A percentile compares a stretch with the other conserved stretches of the same genome.
phyloP scores from a whole-genome alignment of 805 yeast species.

The Nakazawaea ambrosiae region DNA sequence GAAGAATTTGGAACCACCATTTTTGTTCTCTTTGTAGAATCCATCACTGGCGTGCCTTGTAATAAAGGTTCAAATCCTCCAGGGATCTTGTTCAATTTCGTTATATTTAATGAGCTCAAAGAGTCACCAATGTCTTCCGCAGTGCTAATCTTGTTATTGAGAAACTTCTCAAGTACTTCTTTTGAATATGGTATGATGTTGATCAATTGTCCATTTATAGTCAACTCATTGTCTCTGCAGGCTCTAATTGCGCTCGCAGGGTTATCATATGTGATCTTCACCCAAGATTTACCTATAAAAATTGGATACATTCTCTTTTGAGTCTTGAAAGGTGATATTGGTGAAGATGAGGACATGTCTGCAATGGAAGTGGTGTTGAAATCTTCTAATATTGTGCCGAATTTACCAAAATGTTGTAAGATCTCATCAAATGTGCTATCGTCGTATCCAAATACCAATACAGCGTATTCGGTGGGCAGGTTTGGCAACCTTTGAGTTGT shows the following conservation, averaged over 20 bases:
- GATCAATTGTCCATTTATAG: constrained; percentile 36
- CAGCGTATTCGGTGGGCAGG: constrained; percentile 45
- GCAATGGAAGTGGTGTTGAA: constrained; percentile 31
- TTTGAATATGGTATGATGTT: constrained; percentile 59
- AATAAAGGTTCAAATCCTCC: constrained; percentile 5
- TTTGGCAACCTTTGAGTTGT: too few relatives aligned
- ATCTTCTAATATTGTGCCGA: constrained; percentile 75
- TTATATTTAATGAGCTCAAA: constrained; percentile 11
- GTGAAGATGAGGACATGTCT: constrained; percentile 2
- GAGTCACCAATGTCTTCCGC: constrained; percentile 44
- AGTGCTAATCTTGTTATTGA: constrained; percentile 33
- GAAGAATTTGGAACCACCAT: constrained; percentile 11
- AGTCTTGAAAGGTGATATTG: constrained; percentile 11
- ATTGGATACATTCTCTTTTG: constrained; percentile 45
- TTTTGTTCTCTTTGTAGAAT: constrained; percentile 12
- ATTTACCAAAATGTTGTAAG: constrained; percentile 66
- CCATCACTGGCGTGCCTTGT: constrained; percentile 10
- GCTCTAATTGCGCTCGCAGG: constrained; percentile 77
- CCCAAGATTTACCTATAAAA: constrained; percentile 84
- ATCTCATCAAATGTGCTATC: constrained; percentile 63
- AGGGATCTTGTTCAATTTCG: constrained; percentile 6
- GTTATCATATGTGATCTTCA: constrained; percentile 78
- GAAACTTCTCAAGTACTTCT: constrained; percentile 52
- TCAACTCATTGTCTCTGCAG: constrained; percentile 59
- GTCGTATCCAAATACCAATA: constrained; percentile 85